Percentiles rank a stretch among this genome's conserved stretches.
These are phyloP conservation scores for Blastobotrys terrestris DNA, from an alignment of 805 yeast genomes.

Conservation along the genomic window DNA sequence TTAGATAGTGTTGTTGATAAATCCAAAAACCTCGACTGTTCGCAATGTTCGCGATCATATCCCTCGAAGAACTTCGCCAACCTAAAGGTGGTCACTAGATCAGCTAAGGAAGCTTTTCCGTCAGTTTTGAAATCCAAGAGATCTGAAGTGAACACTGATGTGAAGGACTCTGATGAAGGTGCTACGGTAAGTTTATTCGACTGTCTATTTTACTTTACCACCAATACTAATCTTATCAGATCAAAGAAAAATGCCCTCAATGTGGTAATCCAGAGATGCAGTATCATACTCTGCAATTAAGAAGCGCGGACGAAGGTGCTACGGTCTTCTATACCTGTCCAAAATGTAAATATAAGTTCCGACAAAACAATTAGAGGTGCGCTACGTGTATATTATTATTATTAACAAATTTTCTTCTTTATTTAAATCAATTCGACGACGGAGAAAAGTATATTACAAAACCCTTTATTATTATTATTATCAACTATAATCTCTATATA, in stretches of 20 bases:
- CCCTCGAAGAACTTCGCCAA: conserved; percentile 52
- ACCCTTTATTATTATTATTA: not conserved
- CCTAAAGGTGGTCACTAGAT: conserved; percentile 78
- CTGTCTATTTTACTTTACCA: no score
- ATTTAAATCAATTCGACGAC: not conserved
- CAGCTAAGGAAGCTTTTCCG: conserved; percentile 92
- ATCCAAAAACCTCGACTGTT: conserved; percentile 48
- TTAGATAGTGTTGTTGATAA: conserved; percentile 59
- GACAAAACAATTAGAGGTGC: conserved; percentile 70
- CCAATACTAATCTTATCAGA: conserved; percentile 28
- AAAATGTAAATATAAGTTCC: conserved; percentile 83
- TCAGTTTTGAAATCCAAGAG: conserved; percentile 72
- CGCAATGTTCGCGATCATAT: conserved; percentile 41
- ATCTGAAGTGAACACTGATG: conserved; percentile 89
- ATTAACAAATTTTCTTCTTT: no score
- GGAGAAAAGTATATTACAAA: not conserved
- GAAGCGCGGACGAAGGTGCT: conserved; percentile 99
- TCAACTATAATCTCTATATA: not conserved
- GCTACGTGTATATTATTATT: conserved; percentile 1
- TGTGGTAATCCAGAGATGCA: conserved; percentile 98
- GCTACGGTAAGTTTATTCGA: conserved; percentile 50
- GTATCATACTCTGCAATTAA: conserved; percentile 90
- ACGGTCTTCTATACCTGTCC: conserved; percentile 98
- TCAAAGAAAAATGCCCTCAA: conserved; percentile 96
- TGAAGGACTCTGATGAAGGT: conserved; percentile 63